phyloP scores from a whole-genome alignment of 805 yeast genomes.

The Candida xiaguanensis region DNA sequence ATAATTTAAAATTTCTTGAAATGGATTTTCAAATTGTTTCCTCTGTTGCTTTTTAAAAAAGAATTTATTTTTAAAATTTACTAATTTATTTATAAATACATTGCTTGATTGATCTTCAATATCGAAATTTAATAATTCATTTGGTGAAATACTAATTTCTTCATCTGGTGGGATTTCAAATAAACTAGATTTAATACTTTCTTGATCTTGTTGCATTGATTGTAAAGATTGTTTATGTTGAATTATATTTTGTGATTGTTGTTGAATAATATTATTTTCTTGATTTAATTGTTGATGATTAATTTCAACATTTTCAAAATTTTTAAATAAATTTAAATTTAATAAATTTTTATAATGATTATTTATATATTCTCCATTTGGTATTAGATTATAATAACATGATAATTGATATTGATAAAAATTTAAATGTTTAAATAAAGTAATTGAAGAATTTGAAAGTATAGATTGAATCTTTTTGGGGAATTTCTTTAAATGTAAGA shows the following conservation, averaged over 20 bases:
- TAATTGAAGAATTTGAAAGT: conserved; percentile 25
- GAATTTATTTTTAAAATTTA: conserved; percentile 19
- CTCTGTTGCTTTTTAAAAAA: conserved; percentile 3
- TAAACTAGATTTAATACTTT: conserved; percentile 8
- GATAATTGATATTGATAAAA: conserved; percentile 37
- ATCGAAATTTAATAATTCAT: conserved; percentile 7
- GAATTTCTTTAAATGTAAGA: conserved; percentile 22
- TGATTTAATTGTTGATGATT: conserved; percentile 24
- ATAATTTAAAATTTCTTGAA: conserved; percentile 8
- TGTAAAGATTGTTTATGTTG: conserved; percentile 24
- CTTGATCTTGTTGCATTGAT: conserved; percentile 4
- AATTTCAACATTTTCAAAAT: conserved; percentile 31
- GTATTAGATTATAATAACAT: conserved; percentile 35
- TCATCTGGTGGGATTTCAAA: conserved; percentile 8
- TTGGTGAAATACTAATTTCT: conserved; percentile 8
- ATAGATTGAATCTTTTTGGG: conserved; percentile 35
- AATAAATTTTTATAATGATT: conserved; percentile 37
- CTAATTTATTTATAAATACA: conserved; percentile 17
- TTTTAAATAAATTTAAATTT: conserved; percentile 34
- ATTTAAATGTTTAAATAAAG: conserved; percentile 30
- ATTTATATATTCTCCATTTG: conserved; percentile 22
- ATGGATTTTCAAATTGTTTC: conserved; percentile 7
- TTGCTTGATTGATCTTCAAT: conserved; percentile 5
- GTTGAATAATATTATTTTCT: conserved; percentile 21
- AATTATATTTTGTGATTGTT: conserved; percentile 21